Percentiles rank a stretch among this genome's conserved stretches.
phyloP scores from a whole-genome alignment of 305 asterid species.

The Plantago lanceolata region DNA sequence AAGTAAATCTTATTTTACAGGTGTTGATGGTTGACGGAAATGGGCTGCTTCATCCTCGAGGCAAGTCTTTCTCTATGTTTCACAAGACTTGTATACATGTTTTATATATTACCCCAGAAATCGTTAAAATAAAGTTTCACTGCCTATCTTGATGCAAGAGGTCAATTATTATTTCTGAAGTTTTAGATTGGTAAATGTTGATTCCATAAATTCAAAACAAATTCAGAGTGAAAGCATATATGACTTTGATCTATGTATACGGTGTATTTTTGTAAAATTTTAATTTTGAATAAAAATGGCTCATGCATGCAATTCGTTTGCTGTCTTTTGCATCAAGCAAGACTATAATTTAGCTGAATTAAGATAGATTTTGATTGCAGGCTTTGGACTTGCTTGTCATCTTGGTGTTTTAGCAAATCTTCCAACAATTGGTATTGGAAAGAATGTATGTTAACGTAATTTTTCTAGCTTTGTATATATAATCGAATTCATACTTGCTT shows the following conservation, averaged over 20 bases:
- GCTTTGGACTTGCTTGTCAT: slow-evolving; percentile 90
- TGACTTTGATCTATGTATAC: too few relatives aligned
- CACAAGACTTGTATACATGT: background rate
- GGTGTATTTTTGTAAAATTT: too few relatives aligned
- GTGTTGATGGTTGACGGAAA: slow-evolving; percentile 90
- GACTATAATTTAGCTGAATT: slow-evolving; percentile 1
- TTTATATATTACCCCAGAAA: too few relatives aligned
- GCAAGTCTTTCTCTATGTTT: slow-evolving; percentile 39
- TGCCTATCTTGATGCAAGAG: background rate
- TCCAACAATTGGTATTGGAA: slow-evolving; percentile 85
- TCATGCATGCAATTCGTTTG: too few relatives aligned
- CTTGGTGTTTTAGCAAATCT: slow-evolving; percentile 76
- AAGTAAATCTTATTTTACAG: slow-evolving; percentile 34
- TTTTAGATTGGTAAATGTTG: too few relatives aligned
- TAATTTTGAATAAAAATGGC: too few relatives aligned
- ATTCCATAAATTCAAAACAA: too few relatives aligned
- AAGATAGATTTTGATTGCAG: slow-evolving; percentile 34
- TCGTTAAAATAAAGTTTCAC: too few relatives aligned
- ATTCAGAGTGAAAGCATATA: too few relatives aligned
- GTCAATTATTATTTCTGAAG: too few relatives aligned
- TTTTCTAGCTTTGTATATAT: background rate
- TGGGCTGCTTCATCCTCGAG: slow-evolving; percentile 93
- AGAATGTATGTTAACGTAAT: slow-evolving; percentile 48
- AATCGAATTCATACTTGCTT: too few relatives aligned
- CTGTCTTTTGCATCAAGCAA: background rate